A percentile compares a stretch with the other conserved stretches of the same genome.
These are phyloP conservation scores for Melocanna baccifera DNA, from an alignment of 176 grass and related monocot genomes.

Conservation along the genomic window DNA sequence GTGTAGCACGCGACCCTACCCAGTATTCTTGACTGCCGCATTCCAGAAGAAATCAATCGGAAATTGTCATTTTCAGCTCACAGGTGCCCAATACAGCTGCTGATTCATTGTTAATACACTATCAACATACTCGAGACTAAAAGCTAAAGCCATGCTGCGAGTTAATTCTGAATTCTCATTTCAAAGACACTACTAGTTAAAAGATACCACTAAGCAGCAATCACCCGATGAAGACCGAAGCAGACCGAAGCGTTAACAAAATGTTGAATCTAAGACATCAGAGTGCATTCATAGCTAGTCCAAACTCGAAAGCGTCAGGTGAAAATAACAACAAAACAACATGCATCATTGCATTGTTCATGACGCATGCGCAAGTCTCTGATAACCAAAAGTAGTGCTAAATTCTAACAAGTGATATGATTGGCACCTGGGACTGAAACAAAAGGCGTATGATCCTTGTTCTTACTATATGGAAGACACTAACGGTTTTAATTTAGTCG, in stretches of 20 bases:
- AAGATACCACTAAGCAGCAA: neutral
- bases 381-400: neutral
- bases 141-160: too few species aligned
- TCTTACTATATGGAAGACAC: neutral
- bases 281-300: neutral
- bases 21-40: too few species aligned
- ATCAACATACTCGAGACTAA: neutral
- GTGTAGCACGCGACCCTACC: too few species aligned
- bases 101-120: neutral
- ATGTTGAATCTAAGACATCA: neutral
- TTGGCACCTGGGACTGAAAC: conserved; percentile 24
- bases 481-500: conserved; percentile 35
- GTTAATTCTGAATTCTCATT: neutral
- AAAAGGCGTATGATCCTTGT: neutral
- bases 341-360: conserved; percentile 21
- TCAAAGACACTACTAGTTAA: neutral
- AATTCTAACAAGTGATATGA: conserved; percentile 39
- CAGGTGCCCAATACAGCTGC: neutral
- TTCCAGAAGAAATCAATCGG: too few species aligned
- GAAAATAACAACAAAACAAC: conserved; percentile 3
- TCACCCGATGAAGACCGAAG: neutral
- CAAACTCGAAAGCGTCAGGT: neutral
- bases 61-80: neutral
- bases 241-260: neutral
- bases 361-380: neutral